phyloP scores from a whole-genome alignment of 2,329 filamentous ascomycete species.

The Conoideocrella luteorostrata region DNA sequence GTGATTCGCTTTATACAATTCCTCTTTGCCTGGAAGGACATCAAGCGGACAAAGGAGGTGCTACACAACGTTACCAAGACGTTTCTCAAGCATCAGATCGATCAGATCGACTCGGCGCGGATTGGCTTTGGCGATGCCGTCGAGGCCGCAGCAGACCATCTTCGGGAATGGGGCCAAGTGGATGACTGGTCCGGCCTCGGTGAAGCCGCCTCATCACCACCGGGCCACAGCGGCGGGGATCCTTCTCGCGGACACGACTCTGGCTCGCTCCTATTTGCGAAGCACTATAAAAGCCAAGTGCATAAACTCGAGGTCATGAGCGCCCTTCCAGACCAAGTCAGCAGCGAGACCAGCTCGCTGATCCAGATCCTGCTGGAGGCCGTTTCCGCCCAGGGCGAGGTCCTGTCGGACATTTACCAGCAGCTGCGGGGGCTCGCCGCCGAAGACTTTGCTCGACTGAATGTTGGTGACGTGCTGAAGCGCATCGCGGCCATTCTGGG shows the following conservation, averaged over 20 bases:
- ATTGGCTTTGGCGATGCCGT: not conserved
- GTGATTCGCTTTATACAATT: no score
- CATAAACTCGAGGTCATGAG: not conserved
- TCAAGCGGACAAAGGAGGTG: not conserved
- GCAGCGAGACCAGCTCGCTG: no score
- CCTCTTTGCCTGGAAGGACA: no score
- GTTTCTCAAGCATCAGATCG: not conserved
- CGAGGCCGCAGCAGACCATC: not conserved
- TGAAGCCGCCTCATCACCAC: not conserved
- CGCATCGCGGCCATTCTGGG: not conserved
- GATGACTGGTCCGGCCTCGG: not conserved
- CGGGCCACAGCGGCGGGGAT: not conserved
- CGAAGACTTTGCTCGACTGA: not conserved
- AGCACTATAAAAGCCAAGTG: not conserved
- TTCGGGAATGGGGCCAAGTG: not conserved
- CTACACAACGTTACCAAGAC: not conserved
- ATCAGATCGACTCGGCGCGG: not conserved
- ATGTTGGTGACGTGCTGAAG: not conserved
- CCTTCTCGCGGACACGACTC: not conserved
- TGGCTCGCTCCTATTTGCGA: not conserved
- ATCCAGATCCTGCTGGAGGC: not conserved
- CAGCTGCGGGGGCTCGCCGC: not conserved
- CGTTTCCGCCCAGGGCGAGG: not conserved
- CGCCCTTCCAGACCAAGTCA: not conserved
- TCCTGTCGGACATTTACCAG: not conserved